A percentile compares a stretch with the other conserved stretches of the same genome.
phyloP scores from a whole-genome alignment of 2,329 filamentous ascomycete genomes.

The Trichoderma citrinoviride region DNA sequence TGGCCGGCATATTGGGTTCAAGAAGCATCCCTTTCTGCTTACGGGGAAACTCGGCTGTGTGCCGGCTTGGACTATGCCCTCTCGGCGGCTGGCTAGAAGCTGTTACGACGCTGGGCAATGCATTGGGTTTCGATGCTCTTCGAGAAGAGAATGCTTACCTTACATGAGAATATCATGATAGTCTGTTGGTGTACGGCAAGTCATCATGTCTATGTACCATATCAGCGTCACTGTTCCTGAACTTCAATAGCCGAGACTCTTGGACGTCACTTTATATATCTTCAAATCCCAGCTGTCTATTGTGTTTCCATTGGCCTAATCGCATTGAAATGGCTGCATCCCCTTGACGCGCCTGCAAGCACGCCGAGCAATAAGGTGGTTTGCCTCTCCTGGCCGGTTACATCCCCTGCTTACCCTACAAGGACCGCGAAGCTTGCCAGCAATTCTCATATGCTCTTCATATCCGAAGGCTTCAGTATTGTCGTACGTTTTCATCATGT shows the following conservation, averaged over 20 bases:
- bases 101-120: background rate
- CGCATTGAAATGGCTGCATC: too few relatives aligned
- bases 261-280: too few relatives aligned
- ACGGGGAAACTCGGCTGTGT: background rate
- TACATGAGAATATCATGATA: background rate
- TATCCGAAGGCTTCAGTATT: background rate
- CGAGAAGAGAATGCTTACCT: background rate
- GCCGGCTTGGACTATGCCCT: background rate
- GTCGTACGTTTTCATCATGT: background rate
- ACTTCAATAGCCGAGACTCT: background rate
- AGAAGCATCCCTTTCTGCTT: background rate
- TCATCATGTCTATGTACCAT: background rate
- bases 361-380: too few relatives aligned
- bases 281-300: too few relatives aligned
- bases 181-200: background rate
- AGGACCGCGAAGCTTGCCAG: background rate
- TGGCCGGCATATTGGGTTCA: background rate
- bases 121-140: background rate
- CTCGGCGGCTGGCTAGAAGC: background rate
- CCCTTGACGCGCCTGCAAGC: too few relatives aligned
- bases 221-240: background rate
- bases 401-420: background rate
- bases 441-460: background rate
- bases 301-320: too few relatives aligned
- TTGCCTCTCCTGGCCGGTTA: too few relatives aligned